Evolutionary conservation across 139 green algal species (phyloP).

Genomic region (Chlorella sp.): DNA sequence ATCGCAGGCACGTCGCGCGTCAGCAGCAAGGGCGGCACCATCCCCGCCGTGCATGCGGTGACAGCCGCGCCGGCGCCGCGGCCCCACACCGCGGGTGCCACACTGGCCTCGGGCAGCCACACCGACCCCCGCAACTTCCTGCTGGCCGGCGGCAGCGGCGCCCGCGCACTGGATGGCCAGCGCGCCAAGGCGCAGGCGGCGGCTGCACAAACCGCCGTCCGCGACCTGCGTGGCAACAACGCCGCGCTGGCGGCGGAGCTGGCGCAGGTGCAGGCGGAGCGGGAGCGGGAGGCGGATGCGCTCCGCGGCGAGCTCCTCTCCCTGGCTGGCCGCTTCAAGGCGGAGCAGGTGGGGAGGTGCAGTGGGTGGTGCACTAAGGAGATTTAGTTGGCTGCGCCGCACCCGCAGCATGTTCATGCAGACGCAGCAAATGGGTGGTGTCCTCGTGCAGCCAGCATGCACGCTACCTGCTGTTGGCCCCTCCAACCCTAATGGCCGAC

Average conservation of each 20-base stretch:
- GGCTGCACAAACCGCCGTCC: too few species aligned
- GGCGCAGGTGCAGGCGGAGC: background rate
- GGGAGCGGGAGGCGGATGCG: background rate
- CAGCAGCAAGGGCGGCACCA: too few species aligned
- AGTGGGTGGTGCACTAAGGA: too few species aligned
- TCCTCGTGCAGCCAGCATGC: too few species aligned
- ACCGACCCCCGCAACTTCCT: constrained; percentile 23
- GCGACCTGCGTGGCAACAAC: background rate
- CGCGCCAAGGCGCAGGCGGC: background rate
- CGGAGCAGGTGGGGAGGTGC: constrained; percentile 35
- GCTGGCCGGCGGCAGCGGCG: constrained; percentile 12
- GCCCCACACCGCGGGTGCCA: too few species aligned
- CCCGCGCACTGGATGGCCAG: constrained; percentile 13
- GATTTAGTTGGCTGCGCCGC: too few species aligned
- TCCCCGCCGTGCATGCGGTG: too few species aligned
- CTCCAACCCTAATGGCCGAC: too few species aligned
- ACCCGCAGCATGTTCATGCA: too few species aligned
- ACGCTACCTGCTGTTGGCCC: background rate
- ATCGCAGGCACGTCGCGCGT: background rate
- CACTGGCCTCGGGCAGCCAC: background rate
- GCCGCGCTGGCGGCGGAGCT: background rate
- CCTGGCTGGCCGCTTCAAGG: constrained; percentile 9
- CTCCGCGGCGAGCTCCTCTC: background rate
- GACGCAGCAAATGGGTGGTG: too few species aligned
- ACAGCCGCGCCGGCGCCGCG: too few species aligned